These are phyloP conservation scores for Phialophora tarda DNA, from an alignment of 2,329 filamentous ascomycete species.

Conservation along the genomic window DNA sequence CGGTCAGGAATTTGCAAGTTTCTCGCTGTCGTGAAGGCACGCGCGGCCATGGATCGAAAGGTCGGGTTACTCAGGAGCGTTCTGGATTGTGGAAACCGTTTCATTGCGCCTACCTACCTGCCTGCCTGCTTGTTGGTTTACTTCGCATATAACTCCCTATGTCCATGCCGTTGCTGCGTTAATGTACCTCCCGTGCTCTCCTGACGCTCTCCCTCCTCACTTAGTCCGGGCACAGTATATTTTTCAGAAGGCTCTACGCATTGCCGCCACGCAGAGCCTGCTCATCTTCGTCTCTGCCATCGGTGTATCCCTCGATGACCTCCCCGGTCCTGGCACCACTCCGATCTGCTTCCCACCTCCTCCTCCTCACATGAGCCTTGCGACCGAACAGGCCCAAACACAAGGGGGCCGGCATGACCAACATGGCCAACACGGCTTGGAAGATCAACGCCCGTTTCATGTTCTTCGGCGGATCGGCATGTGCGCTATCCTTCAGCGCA, in stretches of 20 bases:
- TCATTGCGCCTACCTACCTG: not conserved
- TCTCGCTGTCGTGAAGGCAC: too few species aligned
- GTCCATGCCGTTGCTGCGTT: not conserved
- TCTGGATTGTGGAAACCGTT: not conserved
- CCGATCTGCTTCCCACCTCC: slow-evolving; percentile 50
- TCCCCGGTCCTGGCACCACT: slow-evolving; percentile 36
- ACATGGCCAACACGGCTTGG: slow-evolving; percentile 71
- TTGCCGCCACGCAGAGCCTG: not conserved
- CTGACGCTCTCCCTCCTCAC: not conserved
- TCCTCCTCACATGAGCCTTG: slow-evolving; percentile 43
- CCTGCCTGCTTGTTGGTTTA: not conserved
- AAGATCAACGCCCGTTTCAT: slow-evolving; percentile 81
- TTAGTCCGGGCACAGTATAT: not conserved
- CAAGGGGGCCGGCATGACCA: slow-evolving; percentile 70
- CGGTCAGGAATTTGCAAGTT: too few species aligned
- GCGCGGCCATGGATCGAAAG: too few species aligned
- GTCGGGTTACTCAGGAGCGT: too few species aligned
- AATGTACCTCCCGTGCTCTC: not conserved
- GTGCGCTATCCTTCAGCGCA: slow-evolving; percentile 63
- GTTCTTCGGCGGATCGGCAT: slow-evolving; percentile 66
- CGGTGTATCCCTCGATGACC: slow-evolving; percentile 19
- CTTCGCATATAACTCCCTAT: not conserved
- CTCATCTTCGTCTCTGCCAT: slow-evolving; percentile 9
- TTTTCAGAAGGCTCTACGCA: not conserved
- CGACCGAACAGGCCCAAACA: slow-evolving; percentile 72